Conservation (phyloP, 257 asterid genomes). For the Leonotis leonurus region DNA sequence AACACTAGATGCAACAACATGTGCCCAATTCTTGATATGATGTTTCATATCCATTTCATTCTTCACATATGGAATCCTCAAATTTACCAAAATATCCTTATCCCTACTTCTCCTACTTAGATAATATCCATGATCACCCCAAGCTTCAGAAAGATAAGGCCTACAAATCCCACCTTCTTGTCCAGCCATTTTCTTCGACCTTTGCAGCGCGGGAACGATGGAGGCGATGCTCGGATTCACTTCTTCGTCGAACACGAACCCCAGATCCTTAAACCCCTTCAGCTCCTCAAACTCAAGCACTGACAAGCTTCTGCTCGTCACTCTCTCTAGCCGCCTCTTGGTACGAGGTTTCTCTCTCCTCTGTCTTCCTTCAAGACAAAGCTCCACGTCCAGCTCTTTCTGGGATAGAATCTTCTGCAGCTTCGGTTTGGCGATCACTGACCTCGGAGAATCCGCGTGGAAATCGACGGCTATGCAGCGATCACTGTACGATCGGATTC, state of each 20-base stretch:
- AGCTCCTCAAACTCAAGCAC: conserved; percentile 54
- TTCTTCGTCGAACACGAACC: conserved; percentile 51
- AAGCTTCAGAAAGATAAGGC: conserved; percentile 64
- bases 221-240: conserved; percentile 26
- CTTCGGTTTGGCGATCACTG: conserved; percentile 12
- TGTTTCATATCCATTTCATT: conserved; percentile 41
- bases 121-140: too few relatives aligned
- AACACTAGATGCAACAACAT: conserved; percentile 51
- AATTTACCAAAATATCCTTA: conserved; percentile 21
- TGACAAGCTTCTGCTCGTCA: conserved; percentile 41
- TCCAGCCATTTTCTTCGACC: conserved; percentile 8
- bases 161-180: conserved; percentile 12
- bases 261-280: conserved; percentile 59
- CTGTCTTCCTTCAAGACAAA: neutral
- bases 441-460: neutral
- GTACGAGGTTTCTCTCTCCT: neutral
- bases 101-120: conserved; percentile 8
- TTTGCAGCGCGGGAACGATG: conserved; percentile 49
- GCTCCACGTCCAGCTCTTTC: neutral
- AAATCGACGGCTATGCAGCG: conserved; percentile 6
- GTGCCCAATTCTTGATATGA: conserved; percentile 63
- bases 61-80: conserved; percentile 28
- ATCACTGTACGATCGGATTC: conserved; percentile 29
- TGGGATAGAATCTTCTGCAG: conserved; percentile 23
- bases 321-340: neutral